phyloP scores from a whole-genome alignment of 2,329 filamentous ascomycete species.

The Chalaropsis thielavioides region DNA sequence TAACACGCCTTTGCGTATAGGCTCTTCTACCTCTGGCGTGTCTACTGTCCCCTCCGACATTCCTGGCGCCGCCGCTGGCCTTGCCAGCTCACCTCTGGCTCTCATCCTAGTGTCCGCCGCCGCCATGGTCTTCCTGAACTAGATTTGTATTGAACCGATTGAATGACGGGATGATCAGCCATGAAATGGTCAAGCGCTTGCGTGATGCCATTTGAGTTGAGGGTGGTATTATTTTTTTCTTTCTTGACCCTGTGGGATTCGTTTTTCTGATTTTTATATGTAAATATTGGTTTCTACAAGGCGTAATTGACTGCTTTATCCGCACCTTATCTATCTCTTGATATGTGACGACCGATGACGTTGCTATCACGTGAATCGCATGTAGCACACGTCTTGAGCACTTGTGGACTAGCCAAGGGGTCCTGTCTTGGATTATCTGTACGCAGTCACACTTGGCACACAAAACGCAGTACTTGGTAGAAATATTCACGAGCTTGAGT shows the following conservation, averaged over 20 bases:
- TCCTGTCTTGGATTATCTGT: not conserved
- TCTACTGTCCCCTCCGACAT: slow-evolving; percentile 19
- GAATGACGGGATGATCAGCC: not conserved
- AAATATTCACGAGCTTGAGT: not conserved
- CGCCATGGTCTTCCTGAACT: slow-evolving; percentile 31
- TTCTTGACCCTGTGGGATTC: not conserved
- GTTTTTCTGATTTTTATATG: not conserved
- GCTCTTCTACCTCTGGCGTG: slow-evolving; percentile 1
- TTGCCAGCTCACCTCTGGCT: slow-evolving; percentile 28
- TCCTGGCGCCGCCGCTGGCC: slow-evolving; percentile 20
- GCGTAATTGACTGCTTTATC: slow-evolving; percentile 2
- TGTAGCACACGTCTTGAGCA: not conserved
- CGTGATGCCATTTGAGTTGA: slow-evolving; percentile 1
- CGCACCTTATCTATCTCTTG: not conserved
- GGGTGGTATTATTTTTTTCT: slow-evolving; percentile 1
- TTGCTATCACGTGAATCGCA: not conserved
- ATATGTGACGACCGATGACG: not conserved
- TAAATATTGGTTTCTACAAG: slow-evolving; percentile 3
- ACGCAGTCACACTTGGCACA: not conserved
- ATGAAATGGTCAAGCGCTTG: not conserved
- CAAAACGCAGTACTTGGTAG: too few species aligned
- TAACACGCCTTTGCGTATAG: not conserved
- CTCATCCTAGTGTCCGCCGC: slow-evolving; percentile 28
- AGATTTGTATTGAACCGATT: slow-evolving; percentile 19
- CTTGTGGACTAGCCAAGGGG: not conserved